These are phyloP conservation scores for Globisporangium camurandrum DNA, from an alignment of 352 stramenopile genomes.

Conservation along the genomic window DNA sequence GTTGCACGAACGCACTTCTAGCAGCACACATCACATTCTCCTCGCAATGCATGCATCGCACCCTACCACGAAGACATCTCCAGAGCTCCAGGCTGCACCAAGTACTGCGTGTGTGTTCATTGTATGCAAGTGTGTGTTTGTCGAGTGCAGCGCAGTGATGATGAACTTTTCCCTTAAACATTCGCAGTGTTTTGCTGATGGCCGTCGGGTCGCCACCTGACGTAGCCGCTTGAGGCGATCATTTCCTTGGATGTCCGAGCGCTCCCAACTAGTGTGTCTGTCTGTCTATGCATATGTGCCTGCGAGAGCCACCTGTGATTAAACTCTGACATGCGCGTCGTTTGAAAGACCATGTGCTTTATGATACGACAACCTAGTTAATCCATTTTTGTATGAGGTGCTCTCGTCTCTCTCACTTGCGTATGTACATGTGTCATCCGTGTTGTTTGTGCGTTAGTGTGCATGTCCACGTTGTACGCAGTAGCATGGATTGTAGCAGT, in stretches of 20 bases:
- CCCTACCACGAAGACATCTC: neutral
- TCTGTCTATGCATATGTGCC: neutral
- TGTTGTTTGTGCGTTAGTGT: neutral
- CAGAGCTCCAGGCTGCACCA: neutral
- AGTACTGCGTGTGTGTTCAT: neutral
- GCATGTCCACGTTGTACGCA: neutral
- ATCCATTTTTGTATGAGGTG: slow-evolving; percentile 69
- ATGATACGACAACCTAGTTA: slow-evolving; percentile 81
- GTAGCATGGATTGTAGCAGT: neutral
- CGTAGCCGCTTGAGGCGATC: slow-evolving; percentile 46
- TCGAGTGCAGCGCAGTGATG: slow-evolving; percentile 1
- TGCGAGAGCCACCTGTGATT: slow-evolving; percentile 28
- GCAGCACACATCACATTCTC: neutral
- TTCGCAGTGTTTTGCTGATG: slow-evolving; percentile 82
- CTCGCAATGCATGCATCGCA: neutral
- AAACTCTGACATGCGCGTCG: slow-evolving; percentile 72
- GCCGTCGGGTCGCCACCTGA: slow-evolving; percentile 51
- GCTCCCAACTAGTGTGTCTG: neutral
- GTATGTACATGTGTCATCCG: neutral
- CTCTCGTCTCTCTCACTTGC: neutral
- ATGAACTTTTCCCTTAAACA: slow-evolving; percentile 18
- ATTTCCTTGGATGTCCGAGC: slow-evolving; percentile 33
- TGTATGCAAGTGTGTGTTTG: neutral
- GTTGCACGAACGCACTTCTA: neutral
- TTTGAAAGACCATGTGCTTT: slow-evolving; percentile 55